Evolutionary conservation across 2,329 filamentous ascomycete species (phyloP).

Genomic region (Fusarium coffeatum): DNA sequence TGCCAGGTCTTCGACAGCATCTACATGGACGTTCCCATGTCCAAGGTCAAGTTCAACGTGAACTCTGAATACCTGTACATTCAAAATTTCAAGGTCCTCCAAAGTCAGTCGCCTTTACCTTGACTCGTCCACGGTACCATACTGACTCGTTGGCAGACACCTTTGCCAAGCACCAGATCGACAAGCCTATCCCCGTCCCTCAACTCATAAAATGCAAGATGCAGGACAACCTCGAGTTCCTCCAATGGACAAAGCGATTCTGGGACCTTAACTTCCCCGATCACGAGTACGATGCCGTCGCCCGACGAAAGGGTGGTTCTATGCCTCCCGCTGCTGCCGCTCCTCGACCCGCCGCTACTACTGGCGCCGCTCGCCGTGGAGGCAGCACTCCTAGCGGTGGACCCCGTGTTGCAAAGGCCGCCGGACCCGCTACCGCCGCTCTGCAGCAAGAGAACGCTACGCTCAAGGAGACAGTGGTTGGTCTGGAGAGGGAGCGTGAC

Average conservation of each 20-base stretch:
- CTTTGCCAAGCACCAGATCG: conserved; percentile 87
- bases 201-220: conserved; percentile 97
- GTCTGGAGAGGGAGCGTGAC: conserved; percentile 94
- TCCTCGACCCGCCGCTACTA: conserved; percentile 61
- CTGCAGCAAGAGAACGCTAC: conserved; percentile 87
- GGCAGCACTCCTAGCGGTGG: conserved; percentile 72
- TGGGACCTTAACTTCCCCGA: conserved; percentile 99
- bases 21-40: conserved; percentile 95
- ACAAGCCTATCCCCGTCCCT: conserved; percentile 90
- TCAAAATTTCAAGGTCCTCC: conserved; percentile 97
- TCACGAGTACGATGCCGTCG: conserved; percentile 93
- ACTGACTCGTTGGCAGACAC: conserved; percentile 64
- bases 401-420: conserved; percentile 60
- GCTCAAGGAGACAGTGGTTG: conserved; percentile 94
- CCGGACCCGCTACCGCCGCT: conserved; percentile 73
- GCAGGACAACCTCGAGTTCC: conserved; percentile 99
- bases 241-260: conserved; percentile 96
- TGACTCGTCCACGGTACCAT: not conserved
- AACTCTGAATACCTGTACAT: conserved; percentile 97
- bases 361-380: conserved; percentile 64
- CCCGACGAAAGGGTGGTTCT: conserved; percentile 81
- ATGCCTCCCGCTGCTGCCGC: conserved; percentile 64
- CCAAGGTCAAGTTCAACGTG: conserved; percentile 96
- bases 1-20: conserved; percentile 99
- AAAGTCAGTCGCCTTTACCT: conserved; percentile 71